A percentile compares a stretch with the other conserved stretches of the same genome.
Conservation (phyloP, 805 yeast species). For the Danielia oregonensis region DNA sequence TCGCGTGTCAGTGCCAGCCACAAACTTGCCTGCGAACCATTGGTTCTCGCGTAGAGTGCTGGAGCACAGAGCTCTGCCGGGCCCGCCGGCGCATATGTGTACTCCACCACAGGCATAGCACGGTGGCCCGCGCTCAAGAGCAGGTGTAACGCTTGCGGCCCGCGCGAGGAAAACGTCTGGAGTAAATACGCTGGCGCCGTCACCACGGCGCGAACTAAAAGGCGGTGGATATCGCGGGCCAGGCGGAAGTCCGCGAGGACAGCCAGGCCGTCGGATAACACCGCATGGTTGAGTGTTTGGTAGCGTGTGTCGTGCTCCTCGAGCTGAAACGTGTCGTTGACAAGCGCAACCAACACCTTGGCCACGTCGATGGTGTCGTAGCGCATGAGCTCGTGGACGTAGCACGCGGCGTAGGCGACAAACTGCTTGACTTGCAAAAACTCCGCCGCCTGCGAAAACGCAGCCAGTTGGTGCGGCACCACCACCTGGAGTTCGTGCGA, state of each 20-base stretch:
- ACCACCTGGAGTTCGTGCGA: constrained; percentile 37
- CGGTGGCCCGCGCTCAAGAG: neutral
- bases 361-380: constrained; percentile 17
- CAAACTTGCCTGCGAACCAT: constrained; percentile 26
- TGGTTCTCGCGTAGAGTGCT: constrained; percentile 10
- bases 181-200: constrained; percentile 12
- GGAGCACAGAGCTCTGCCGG: constrained; percentile 4
- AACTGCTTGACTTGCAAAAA: constrained; percentile 48
- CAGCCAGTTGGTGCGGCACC: constrained; percentile 17
- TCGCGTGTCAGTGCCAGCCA: constrained; percentile 19
- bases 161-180: constrained; percentile 9
- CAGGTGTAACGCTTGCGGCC: constrained; percentile 12
- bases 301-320: constrained; percentile 17
- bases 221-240: constrained; percentile 7
- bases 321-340: constrained; percentile 28
- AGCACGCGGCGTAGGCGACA: constrained; percentile 45
- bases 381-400: constrained; percentile 37
- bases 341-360: constrained; percentile 28
- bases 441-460: constrained; percentile 19
- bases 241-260: constrained; percentile 4
- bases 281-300: constrained; percentile 20
- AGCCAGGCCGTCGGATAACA: constrained; percentile 3
- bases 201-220: constrained; percentile 8
- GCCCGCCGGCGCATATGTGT: constrained; percentile 1
- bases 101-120: neutral